A percentile compares a stretch with the other conserved stretches of the same genome.
These are phyloP conservation scores for Yarrowia hollandica DNA, from an alignment of 805 yeast species.

Conservation along the genomic window DNA sequence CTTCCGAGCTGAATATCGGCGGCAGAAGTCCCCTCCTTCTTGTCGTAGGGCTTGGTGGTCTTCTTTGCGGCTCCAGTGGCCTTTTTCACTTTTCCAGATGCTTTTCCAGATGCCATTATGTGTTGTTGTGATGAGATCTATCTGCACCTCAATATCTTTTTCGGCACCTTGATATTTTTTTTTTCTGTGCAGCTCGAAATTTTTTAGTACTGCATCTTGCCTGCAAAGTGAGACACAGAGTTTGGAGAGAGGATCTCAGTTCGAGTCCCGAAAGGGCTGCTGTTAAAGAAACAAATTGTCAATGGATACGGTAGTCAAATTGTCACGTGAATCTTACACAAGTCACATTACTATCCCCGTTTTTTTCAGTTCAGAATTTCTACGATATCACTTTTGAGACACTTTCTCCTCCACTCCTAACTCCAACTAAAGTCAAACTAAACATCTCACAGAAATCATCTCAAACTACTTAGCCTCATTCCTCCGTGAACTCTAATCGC, in stretches of 20 bases:
- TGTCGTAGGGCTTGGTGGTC: not conserved
- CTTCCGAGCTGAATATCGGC: not conserved
- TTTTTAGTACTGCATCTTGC: not conserved
- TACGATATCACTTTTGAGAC: too few relatives aligned
- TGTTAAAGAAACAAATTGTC: too few relatives aligned
- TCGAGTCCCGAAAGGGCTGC: too few relatives aligned
- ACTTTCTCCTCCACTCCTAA: too few relatives aligned
- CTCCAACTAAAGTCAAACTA: too few relatives aligned
- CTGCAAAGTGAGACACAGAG: not conserved
- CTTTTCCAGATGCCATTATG: slow-evolving; percentile 13
- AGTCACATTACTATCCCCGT: too few relatives aligned
- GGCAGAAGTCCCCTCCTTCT: not conserved
- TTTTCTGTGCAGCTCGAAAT: not conserved
- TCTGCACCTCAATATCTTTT: not conserved
- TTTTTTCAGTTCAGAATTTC: too few relatives aligned
- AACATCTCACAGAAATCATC: too few relatives aligned
- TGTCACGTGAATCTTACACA: too few relatives aligned
- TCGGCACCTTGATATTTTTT: not conserved
- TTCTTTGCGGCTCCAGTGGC: not conserved
- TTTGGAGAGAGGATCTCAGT: not conserved
- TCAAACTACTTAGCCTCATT: too few relatives aligned
- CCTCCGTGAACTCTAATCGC: too few relatives aligned
- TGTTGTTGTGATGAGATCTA: not conserved
- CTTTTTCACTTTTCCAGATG: slow-evolving; percentile 12
- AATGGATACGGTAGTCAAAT: too few relatives aligned